A percentile compares a stretch with the other conserved stretches of the same genome.
These are phyloP conservation scores for Adansonia madagascariensis DNA, from an alignment of 441 rosid species.

Conservation along the genomic window DNA sequence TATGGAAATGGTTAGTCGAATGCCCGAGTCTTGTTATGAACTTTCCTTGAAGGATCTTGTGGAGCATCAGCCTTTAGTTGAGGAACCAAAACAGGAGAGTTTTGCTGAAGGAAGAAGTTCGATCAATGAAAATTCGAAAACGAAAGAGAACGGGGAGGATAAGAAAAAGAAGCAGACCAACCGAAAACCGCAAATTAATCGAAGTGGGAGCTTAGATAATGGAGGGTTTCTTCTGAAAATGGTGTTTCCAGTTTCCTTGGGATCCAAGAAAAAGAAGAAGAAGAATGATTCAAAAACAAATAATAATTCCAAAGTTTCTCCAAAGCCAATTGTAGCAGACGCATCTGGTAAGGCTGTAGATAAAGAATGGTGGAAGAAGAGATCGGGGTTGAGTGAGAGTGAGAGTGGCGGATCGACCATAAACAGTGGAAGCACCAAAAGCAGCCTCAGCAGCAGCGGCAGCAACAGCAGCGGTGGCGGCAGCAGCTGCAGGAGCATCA, in stretches of 20 bases:
- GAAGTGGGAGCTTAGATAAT: slow-evolving; percentile 45
- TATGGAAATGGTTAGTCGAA: slow-evolving; percentile 85
- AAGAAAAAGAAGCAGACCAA: slow-evolving; percentile 30
- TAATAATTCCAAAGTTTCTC: slow-evolving; percentile 46
- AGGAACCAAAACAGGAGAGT: slow-evolving; percentile 34
- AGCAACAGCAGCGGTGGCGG: slow-evolving; percentile 37
- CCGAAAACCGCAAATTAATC: slow-evolving; percentile 27
- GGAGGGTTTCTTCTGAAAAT: slow-evolving; percentile 72
- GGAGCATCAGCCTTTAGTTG: slow-evolving; percentile 44
- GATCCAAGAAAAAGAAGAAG: slow-evolving; percentile 43
- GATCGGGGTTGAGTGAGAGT: slow-evolving; percentile 38
- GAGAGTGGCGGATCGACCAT: slow-evolving; percentile 50
- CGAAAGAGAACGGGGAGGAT: background rate
- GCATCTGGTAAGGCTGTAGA: slow-evolving; percentile 48
- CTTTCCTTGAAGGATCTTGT: slow-evolving; percentile 80
- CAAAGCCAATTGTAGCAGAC: slow-evolving; percentile 50
- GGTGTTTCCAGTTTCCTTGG: slow-evolving; percentile 61
- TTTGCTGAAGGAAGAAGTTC: slow-evolving; percentile 30
- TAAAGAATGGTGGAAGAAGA: slow-evolving; percentile 76
- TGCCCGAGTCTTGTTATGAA: slow-evolving; percentile 93
- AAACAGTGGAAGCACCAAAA: slow-evolving; percentile 53
- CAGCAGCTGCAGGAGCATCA: slow-evolving; percentile 44
- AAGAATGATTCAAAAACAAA: slow-evolving; percentile 10
- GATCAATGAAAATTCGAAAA: slow-evolving; percentile 24
- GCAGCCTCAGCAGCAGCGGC: slow-evolving; percentile 52